Percentiles rank a stretch among this genome's conserved stretches.
These are phyloP conservation scores for Geranium brycei DNA, from an alignment of 345 rosid species.

Conservation along the genomic window DNA sequence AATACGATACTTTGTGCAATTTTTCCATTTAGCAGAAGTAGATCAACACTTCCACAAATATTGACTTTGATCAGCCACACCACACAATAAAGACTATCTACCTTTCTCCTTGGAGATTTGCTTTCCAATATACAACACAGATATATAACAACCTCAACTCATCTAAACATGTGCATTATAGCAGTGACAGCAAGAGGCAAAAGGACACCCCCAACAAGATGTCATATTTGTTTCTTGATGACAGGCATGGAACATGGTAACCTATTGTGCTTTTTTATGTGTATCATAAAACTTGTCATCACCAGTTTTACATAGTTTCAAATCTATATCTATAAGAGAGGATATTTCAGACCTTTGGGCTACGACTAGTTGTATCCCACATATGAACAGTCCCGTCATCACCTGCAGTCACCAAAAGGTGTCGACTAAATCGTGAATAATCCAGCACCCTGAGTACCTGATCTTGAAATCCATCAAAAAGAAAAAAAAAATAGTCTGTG, in stretches of 20 bases:
- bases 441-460: slow-evolving; percentile 97
- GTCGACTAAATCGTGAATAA: slow-evolving; percentile 81
- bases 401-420: slow-evolving; percentile 89
- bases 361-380: slow-evolving; percentile 93
- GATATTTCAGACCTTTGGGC: slow-evolving; percentile 58
- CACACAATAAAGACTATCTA: too few species aligned
- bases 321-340: background rate
- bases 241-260: background rate
- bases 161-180: too few species aligned
- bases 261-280: background rate
- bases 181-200: too few species aligned
- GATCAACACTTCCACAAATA: too few species aligned
- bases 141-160: too few species aligned
- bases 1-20: background rate
- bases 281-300: background rate
- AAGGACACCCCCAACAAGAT: too few species aligned
- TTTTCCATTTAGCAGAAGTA: too few species aligned
- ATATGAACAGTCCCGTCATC: slow-evolving; percentile 94
- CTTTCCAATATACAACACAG: too few species aligned
- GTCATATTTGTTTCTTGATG: background rate
- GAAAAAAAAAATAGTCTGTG: slow-evolving; percentile 18
- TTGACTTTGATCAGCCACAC: too few species aligned
- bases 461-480: slow-evolving; percentile 42
- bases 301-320: background rate
- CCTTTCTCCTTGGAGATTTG: too few species aligned